Base-by-base conservation (phyloP, 2,329 filamentous ascomycete genomes). In the Zalaria obscura region DNA sequence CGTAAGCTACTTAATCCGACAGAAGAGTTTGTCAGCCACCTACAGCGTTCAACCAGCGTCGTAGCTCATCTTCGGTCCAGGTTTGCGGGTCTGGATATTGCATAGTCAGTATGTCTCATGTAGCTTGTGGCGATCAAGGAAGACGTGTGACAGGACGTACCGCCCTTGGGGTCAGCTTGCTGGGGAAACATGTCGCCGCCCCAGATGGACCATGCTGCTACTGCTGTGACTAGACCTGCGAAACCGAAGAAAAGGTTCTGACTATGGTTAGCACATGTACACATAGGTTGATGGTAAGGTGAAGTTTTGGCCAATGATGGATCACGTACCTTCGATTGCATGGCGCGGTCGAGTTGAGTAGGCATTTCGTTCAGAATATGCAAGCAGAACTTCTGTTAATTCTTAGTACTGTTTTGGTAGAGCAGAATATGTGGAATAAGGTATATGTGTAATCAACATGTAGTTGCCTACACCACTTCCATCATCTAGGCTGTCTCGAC, bases 121-220 rank as follows among this genome's bases (percentile, higher is more conserved):
- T 8, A 25, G 34, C 29, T 35, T 27, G 45, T 45, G 27, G 33
- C 34, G n/a, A 33, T 6, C 4, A 27, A 31, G 25, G 36, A 36
- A 34, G 38, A 8, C 10, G 38, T 36, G 8, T 25, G 55, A 58
- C 34, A 69, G 8, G 10, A 65, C 34, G 66, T 76, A 66, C 85
- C 73, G 45, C 87, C 87, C 27, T 68, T 83, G n/a, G 88, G 86
- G 56, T 94, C 87, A 38, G 68, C 46, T 49, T 78, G 68, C 3
- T 73, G 61, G 1, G 88, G 88, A 54, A 95, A 93, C 54, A 95
- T 73, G 48, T 89, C 85, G 40, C 76, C 72, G 43, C 86, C 86
- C 79, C 83, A 93, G 52, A 95, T 89, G 11, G 76, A 74, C 80
- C 83, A 94, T 35, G 76, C 77, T 10, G 86, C 82, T 2, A 82